Conservation (phyloP, 139 green algal genomes). For the Chlorella sp. region DNA sequence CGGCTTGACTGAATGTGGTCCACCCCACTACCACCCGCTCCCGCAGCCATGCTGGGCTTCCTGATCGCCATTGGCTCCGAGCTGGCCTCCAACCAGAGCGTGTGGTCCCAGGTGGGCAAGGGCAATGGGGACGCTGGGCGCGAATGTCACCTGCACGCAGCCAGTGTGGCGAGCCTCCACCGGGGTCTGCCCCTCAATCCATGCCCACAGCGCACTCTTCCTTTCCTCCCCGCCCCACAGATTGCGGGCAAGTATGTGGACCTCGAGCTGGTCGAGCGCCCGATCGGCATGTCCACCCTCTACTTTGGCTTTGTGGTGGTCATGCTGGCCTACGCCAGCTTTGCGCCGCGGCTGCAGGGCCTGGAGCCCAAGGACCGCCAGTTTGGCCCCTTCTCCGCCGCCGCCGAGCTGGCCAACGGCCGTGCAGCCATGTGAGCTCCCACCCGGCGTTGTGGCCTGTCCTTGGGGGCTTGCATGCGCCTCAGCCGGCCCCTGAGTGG, state of each 20-base stretch:
- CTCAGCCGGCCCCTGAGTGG: no score
- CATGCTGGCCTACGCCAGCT: background rate
- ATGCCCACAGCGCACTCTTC: background rate
- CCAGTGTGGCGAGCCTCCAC: background rate
- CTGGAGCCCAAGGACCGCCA: background rate
- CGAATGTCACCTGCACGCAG: background rate
- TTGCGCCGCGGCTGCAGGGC: constrained; percentile 12
- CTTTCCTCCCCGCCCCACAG: background rate
- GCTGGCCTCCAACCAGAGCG: constrained; percentile 8
- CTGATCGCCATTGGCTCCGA: constrained; percentile 1
- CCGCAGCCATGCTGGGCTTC: constrained; percentile 21
- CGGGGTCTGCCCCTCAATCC: background rate
- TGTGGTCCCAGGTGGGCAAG: constrained; percentile 12
- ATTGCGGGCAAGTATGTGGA: constrained; percentile 22
- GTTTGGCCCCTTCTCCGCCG: constrained; percentile 17
- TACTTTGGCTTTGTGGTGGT: constrained; percentile 6
- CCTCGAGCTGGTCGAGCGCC: background rate
- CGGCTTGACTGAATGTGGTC: background rate
- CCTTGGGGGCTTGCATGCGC: no score
- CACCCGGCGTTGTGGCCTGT: no score
- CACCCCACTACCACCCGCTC: background rate
- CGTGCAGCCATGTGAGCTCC: no score
- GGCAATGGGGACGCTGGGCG: background rate
- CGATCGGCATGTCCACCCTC: background rate
- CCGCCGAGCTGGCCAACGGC: constrained; percentile 1